Base-by-base conservation (phyloP, 2,329 filamentous ascomycete genomes). In the Pseudogymnoascus sp. region DNA sequence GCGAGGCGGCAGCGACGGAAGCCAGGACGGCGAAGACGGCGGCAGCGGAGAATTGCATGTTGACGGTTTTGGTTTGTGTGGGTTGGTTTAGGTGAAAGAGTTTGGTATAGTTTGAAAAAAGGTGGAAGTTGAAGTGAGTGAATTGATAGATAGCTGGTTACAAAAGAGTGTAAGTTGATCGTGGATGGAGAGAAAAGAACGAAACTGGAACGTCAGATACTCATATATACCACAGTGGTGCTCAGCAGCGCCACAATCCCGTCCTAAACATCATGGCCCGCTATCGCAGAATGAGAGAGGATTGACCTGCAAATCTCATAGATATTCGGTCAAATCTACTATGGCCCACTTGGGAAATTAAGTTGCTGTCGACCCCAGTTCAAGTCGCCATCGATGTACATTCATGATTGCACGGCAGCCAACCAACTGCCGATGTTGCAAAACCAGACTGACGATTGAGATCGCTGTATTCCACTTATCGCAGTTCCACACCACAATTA, bases 1-100 rank as follows among this genome's bases (percentile, higher is more conserved):
- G 64, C 34, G 39, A 54, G 60, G 72, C 71, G 62, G 65, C 62
- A 60, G 67, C 71, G 61, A 66, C 67, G 63, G 72, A 62, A 43
- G 72, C 72, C 67, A 73, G 67, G 65, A 69, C 68, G 68, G 71
- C 71, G 57, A 72, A 51, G 61, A 74, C 37, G 62, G 69, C 67
- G 66, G 69, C 57, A 65, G 68, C 62, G 67, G 69, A 71, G 73
- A 74, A 75, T 66, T 73, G 71, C 73, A 75, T 75, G 60, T 74
- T 75, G 71, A 71, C 34, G 67, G 68, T 70, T 70, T 66, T 71
- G 65, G 57, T 63, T 67, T 60, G 62, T 62, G 62, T 13, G 25
- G 64, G 25, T 66, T 60, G 37, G 57, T 64, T 63, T 63, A 64
- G 11, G 28, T 34, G 31, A 64, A 62, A 62, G 63, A 60, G 60